phyloP scores from a whole-genome alignment of 805 yeast species.

The Peterozyma xylosa region DNA sequence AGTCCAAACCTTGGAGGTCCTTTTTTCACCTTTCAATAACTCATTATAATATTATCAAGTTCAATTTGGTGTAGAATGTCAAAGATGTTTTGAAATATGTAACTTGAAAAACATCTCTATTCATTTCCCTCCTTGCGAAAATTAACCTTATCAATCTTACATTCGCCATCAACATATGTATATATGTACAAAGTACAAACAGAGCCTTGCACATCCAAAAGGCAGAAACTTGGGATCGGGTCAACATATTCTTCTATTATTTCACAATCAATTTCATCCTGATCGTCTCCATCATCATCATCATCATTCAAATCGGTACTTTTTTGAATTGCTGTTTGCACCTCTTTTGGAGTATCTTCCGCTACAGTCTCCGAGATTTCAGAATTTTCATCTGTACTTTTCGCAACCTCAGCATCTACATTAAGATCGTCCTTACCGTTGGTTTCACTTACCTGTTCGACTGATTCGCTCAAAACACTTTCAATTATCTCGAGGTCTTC shows the following conservation, averaged over 20 bases:
- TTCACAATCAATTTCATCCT: conserved; percentile 12
- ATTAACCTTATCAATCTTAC: conserved; percentile 80
- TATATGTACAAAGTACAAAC: conserved; percentile 80
- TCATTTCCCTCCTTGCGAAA: too few relatives aligned
- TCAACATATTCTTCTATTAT: conserved; percentile 20
- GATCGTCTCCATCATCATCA: conserved; percentile 10
- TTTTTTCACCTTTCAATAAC: too few relatives aligned
- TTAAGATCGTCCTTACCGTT: conserved; percentile 6
- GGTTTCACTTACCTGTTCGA: conserved; percentile 10
- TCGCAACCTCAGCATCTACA: conserved; percentile 3
- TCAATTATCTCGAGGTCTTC: conserved; percentile 38
- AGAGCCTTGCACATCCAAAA: conserved; percentile 76
- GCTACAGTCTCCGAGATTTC: conserved; percentile 2
- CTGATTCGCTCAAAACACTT: conserved; percentile 21
- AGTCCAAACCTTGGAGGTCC: too few relatives aligned
- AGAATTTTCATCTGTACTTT: conserved; percentile 3
- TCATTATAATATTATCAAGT: too few relatives aligned
- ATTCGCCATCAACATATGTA: conserved; percentile 71
- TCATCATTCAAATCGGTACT: conserved; percentile 15
- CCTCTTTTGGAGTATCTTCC: background rate
- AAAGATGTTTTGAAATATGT: too few relatives aligned
- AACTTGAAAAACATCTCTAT: too few relatives aligned
- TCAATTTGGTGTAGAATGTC: too few relatives aligned
- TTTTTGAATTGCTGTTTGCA: conserved; percentile 9
- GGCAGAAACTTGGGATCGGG: conserved; percentile 80